phyloP scores from a whole-genome alignment of 2,329 filamentous ascomycete species.

The Decorospora gaudefroyi region DNA sequence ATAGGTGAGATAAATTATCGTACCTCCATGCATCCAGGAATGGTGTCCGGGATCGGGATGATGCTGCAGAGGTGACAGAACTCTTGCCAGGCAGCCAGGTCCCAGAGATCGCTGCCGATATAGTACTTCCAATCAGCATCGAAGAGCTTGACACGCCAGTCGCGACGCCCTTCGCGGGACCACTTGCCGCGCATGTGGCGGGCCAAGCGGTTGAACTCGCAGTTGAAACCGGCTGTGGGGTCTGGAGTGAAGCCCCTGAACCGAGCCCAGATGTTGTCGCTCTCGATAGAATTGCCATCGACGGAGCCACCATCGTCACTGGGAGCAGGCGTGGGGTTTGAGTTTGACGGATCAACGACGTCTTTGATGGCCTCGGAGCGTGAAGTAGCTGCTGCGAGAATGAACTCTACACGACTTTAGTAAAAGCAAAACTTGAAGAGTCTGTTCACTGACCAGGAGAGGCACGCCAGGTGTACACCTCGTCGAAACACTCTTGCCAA shows the following conservation, averaged over 20 bases:
- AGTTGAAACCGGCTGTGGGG: constrained; percentile 6
- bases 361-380: not conserved
- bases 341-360: not conserved
- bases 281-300: no score
- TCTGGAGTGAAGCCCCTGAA: constrained; percentile 5
- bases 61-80: constrained; percentile 15
- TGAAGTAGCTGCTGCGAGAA: no score
- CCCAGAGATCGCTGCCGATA: constrained; percentile 9
- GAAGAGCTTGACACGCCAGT: constrained; percentile 5
- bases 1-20: not conserved
- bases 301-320: not conserved
- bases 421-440: not conserved
- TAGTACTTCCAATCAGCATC: constrained; percentile 12
- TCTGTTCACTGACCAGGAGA: not conserved
- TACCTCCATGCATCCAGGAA: constrained; percentile 8
- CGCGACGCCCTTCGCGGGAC: constrained; percentile 4
- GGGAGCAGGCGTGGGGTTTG: not conserved
- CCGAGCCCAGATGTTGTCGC: not conserved
- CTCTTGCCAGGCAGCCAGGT: constrained; percentile 12
- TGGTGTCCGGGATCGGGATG: constrained; percentile 2
- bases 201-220: constrained; percentile 21
- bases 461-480: constrained; percentile 10
- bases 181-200: constrained; percentile 15
- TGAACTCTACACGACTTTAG: no score
- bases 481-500: constrained; percentile 2